Conservation (phyloP, 2,329 filamentous ascomycete species). For the Colletotrichum spaethianum region DNA sequence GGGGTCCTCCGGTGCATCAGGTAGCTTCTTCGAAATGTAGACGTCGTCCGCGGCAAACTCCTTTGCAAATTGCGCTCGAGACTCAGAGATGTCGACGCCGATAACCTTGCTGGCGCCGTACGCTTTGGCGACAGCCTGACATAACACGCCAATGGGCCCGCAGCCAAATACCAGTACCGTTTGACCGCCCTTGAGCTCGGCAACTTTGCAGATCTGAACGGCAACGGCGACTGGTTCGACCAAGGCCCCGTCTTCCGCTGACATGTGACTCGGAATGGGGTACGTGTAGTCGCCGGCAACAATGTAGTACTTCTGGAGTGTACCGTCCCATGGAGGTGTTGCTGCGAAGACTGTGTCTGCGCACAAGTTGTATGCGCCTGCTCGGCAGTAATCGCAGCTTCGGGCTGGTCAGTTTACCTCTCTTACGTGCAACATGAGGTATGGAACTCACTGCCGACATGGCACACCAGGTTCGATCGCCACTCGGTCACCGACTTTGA, state of each 20-base stretch:
- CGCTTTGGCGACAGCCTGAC: conserved; percentile 61
- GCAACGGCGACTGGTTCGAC: conserved; percentile 68
- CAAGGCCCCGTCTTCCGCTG: conserved; percentile 65
- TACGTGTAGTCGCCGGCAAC: conserved; percentile 63
- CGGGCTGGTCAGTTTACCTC: conserved; percentile 34
- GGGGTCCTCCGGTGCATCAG: conserved; percentile 58
- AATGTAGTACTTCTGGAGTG: conserved; percentile 63
- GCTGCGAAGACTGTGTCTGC: conserved; percentile 63
- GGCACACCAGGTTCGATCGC: conserved; percentile 65
- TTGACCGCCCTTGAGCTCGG: conserved; percentile 55
- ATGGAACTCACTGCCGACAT: conserved; percentile 47
- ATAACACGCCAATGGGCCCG: conserved; percentile 64
- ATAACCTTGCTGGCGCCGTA: conserved; percentile 61
- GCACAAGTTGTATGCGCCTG: conserved; percentile 58
- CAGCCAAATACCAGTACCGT: conserved; percentile 65
- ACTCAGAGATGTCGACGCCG: conserved; percentile 60
- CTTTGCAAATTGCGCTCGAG: conserved; percentile 58
- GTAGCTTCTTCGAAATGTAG: conserved; percentile 53
- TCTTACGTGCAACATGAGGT: neutral
- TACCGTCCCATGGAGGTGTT: conserved; percentile 64
- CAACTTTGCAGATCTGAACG: conserved; percentile 60
- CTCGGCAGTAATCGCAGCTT: conserved; percentile 58
- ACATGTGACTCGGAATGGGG: conserved; percentile 59
- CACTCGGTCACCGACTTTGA: conserved; percentile 60
- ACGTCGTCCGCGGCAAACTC: conserved; percentile 61